Evolutionary conservation across 441 rosid species (phyloP).

Genomic region (Gossypium trilobum): DNA sequence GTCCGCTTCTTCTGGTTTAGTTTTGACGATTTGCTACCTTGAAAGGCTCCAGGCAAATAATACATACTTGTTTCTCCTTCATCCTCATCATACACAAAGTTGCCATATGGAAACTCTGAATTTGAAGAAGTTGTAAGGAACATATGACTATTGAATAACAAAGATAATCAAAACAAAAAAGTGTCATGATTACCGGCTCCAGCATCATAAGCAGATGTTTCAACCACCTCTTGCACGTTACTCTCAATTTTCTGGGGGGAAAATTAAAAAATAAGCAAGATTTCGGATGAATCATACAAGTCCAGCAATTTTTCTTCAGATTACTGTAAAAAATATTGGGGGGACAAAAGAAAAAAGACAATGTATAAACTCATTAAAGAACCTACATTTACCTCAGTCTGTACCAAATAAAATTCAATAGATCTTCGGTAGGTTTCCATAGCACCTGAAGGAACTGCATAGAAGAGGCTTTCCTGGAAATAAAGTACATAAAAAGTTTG

Average conservation of each 20-base stretch:
- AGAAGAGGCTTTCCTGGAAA: conserved; percentile 88
- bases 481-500: conserved; percentile 15
- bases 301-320: not conserved
- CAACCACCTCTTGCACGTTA: conserved; percentile 79
- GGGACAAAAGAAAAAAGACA: conserved; percentile 4
- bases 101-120: conserved; percentile 53
- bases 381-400: conserved; percentile 49
- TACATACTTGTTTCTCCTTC: conserved; percentile 78
- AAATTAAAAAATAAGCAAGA: conserved; percentile 9
- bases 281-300: not conserved
- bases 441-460: conserved; percentile 82
- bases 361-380: conserved; percentile 9
- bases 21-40: conserved; percentile 45
- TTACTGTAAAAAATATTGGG: conserved; percentile 1
- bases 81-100: conserved; percentile 59
- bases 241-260: conserved; percentile 56
- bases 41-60: conserved; percentile 58
- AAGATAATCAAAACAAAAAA: conserved; percentile 12
- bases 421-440: conserved; percentile 68
- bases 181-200: conserved; percentile 51
- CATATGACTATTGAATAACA: conserved; percentile 16
- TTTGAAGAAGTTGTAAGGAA: conserved; percentile 24
- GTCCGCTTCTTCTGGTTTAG: conserved; percentile 44
- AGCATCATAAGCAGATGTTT: conserved; percentile 61
- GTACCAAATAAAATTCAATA: conserved; percentile 64